Base-by-base conservation (phyloP, 768 basidiomycete genomes). In the Austroboletus eburneus region DNA sequence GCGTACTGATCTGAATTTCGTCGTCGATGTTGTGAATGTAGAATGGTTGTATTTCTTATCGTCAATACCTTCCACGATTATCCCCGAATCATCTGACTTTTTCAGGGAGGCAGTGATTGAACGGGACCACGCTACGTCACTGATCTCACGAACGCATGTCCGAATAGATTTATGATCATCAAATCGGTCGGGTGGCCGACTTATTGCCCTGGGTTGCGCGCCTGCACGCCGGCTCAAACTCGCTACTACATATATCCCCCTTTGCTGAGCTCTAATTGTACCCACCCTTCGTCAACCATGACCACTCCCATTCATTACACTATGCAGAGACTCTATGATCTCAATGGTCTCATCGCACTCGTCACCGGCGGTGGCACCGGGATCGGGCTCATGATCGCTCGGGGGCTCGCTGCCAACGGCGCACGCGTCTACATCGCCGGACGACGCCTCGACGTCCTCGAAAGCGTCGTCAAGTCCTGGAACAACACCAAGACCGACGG, bases 361-460 rank as follows among this genome's bases (percentile, higher is more conserved):
- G 72, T 76, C 32, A 73, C 75, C 1, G 74, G 75, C 9, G 74
- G 72, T 8, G 76, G 73, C n/a, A 75, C 72, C 3, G 75, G 76
- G 18, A 79, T 79, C 42, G 78, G 78, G 25, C 62, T 82, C 48
- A 81, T 83, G 78, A 88, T 88, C 46, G 70, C 86, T 9, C 72
- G 74, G 43, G 87, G 85, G 5, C 74, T 91, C 12, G 88, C 87
- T 14, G 74, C 81, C 23, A 85, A 82, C 55, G 87, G 88, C 1
- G 87, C 88, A 13, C 85, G 80, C 54, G 87, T 89, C 14, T 91
- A 91, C 58, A 86, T 91, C 55, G 83, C 80, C 3, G 84, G 85
- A 16, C 72, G 88, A 32, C 76, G 89, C 38, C 63, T 73, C 39
- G 78, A 83, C 5, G 79, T 86, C 3, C 72, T 91, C 18, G 72